phyloP scores from a whole-genome alignment of 208 protist genomes.

The Spongospora subterranea region DNA sequence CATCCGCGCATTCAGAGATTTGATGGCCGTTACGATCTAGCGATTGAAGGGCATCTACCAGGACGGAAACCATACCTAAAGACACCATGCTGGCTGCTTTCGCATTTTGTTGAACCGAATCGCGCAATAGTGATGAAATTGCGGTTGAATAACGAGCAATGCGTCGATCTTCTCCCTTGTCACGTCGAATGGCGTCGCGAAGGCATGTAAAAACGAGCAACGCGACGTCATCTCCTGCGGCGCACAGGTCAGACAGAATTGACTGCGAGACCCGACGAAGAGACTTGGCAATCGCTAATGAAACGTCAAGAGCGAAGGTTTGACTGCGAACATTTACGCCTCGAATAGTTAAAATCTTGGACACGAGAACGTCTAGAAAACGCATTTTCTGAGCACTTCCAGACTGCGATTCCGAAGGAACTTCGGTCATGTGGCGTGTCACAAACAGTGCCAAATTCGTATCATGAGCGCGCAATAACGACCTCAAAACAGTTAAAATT shows the following conservation, averaged over 20 bases:
- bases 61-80: background rate
- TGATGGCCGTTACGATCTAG: background rate
- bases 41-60: constrained; percentile 8
- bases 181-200: constrained; percentile 2
- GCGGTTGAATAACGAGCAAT: constrained; percentile 23
- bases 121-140: background rate
- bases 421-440: too few species aligned
- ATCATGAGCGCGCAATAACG: too few species aligned
- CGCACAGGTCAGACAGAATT: background rate
- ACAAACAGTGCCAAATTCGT: too few species aligned
- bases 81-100: background rate
- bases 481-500: too few species aligned
- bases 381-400: background rate
- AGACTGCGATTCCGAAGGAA: too few species aligned
- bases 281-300: background rate
- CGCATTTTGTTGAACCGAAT: background rate
- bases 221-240: constrained; percentile 2
- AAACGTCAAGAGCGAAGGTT: background rate
- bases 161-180: background rate
- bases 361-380: background rate
- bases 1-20: constrained; percentile 22
- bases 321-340: background rate
- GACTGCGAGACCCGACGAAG: background rate
- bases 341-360: constrained; percentile 17
- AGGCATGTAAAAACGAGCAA: background rate